These are phyloP conservation scores for Salvia rosmarinus DNA, from an alignment of 257 asterid species.

Conservation along the genomic window DNA sequence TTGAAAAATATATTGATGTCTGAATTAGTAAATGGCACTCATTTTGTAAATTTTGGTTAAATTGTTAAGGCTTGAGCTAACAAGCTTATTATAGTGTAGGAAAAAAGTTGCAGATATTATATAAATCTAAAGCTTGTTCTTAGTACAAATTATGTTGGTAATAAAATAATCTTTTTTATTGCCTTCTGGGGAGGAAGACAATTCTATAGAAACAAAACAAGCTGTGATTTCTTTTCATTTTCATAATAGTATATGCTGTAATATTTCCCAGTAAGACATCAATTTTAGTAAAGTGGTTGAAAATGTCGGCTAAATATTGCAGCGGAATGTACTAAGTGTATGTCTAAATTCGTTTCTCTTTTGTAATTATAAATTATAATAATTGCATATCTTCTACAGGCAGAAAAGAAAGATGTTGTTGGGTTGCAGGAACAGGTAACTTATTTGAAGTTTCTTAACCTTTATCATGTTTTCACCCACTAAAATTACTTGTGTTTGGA, in stretches of 20 bases:
- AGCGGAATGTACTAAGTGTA: slow-evolving; percentile 5
- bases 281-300: not conserved
- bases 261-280: not conserved
- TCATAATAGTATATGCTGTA: not conserved
- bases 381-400: slow-evolving; percentile 47
- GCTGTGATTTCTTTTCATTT: slow-evolving; percentile 7
- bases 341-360: not conserved
- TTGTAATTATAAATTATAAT: slow-evolving; percentile 24
- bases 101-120: not conserved
- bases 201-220: not conserved
- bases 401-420: slow-evolving; percentile 74
- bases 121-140: not conserved
- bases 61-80: not conserved
- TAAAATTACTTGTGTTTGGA: slow-evolving; percentile 33
- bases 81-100: not conserved
- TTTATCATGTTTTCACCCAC: not conserved
- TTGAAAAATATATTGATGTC: not conserved
- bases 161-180: not conserved
- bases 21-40: not conserved
- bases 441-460: slow-evolving; percentile 1
- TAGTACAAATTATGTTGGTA: not conserved
- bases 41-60: not conserved
- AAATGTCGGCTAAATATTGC: slow-evolving; percentile 12
- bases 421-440: slow-evolving; percentile 90
- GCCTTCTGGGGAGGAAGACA: not conserved